Base-by-base conservation (phyloP, 2,329 filamentous ascomycete genomes). In the Xylariaceae sp. region DNA sequence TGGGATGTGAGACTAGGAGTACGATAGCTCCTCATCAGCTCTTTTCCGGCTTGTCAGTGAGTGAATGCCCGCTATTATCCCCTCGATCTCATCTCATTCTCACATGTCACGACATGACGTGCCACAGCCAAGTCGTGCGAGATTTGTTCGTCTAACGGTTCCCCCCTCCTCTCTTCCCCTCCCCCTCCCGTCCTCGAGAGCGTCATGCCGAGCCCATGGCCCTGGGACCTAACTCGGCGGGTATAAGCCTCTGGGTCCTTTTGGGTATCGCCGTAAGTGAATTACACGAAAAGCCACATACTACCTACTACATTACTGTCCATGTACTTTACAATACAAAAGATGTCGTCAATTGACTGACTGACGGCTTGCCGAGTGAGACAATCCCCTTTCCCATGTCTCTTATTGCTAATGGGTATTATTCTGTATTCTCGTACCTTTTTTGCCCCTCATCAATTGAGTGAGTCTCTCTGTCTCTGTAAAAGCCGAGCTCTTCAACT, bases 141-240 rank as follows among this genome's bases (percentile, higher is more conserved):
- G 23, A 41, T 51, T 39, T 51, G 50, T 57, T 58, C 35, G 56
- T 64, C 58, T 51, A 63, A 64, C 63, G 61, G 61, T 61, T 51
- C 17, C 53, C 50, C 48, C 47, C 23, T 18, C 23, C 23, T 30
- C 23, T 5, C 3, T 30, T 30, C 23, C 23, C 23, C 23, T 30
- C 23, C 23, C 23, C 23, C 23, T 30, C 23, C 23, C 23, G 23
- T 30, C 23, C 17, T 23, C 18, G 10, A 10, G 30, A 60, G 39
- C 53, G 47, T 58, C 47, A 61, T 59, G 63, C 61, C 63, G 56
- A 56, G 55, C 51, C 61, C 63, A 63, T 52, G 61, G 61, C 48
- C 55, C 47, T 57, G 62, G 62, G 56, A 64, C 56, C 11, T 39
- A 41, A n/a, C 2, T 45, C 13, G 9, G 41, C n/a, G 10, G 41